These are phyloP conservation scores for Corylus americana DNA, from an alignment of 306 rosid species.

Conservation along the genomic window DNA sequence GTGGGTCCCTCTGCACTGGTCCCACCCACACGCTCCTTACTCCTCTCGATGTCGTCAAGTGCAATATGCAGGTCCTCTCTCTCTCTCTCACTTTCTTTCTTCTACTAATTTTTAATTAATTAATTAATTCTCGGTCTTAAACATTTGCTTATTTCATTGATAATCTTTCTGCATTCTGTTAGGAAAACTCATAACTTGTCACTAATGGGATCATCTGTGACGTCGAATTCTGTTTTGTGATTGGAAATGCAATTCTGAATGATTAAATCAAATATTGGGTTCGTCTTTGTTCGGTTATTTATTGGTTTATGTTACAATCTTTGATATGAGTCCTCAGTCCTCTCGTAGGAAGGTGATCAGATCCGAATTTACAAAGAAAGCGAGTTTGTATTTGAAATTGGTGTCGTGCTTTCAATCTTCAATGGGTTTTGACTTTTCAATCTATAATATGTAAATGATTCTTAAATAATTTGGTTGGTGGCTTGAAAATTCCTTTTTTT, in stretches of 20 bases:
- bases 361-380: no score
- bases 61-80: constrained; percentile 79
- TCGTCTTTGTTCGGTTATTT: background rate
- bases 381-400: background rate
- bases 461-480: background rate
- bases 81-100: background rate
- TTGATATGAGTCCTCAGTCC: background rate
- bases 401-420: background rate
- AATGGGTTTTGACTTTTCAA: background rate
- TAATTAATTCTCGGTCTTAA: background rate
- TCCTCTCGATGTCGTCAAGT: constrained; percentile 79
- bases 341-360: background rate
- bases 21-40: constrained; percentile 73
- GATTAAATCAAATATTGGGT: background rate
- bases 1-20: constrained; percentile 62
- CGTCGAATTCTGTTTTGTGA: background rate
- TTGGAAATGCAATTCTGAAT: background rate
- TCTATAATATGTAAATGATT: background rate
- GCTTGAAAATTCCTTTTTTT: background rate
- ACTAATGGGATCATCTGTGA: background rate
- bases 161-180: background rate
- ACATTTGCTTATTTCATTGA: background rate
- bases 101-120: background rate
- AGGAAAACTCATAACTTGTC: background rate
- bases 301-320: background rate